Base-by-base conservation (phyloP, 2,329 filamentous ascomycete genomes). In the Ceratocystis alfenasii region DNA sequence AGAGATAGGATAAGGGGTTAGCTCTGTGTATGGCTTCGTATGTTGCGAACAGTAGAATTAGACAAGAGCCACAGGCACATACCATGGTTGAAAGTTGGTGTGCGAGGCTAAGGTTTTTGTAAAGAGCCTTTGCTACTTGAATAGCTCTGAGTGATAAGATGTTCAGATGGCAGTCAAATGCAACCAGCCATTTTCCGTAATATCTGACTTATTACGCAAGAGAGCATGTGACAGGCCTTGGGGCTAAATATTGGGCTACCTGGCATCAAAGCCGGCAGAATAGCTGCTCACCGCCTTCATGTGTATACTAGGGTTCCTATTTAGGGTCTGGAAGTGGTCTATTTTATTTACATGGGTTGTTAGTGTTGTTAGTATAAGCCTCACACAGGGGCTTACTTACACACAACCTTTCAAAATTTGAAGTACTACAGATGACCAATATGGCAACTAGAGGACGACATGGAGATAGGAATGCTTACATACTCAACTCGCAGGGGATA, bases 211-310 rank as follows among this genome's bases (percentile, higher is more conserved):
- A 30, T 59, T 28, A 36, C 6, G 17, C 7, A 1, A 3, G 7
- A 10, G n/a, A 5, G n/a, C n/a, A 22, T 50, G 48, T 10, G 36
- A 41, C 36, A 20, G 17, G 22, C 17, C 17, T 36, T 0, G 17
- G 55, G 28, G 55, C 28, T 20, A 3, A 10, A 33, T 3, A 59
- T 63, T 66, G 20, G 62, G 59, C 65, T 62, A 66, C 59, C 55
- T 66, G 65, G 65, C 65, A 53, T 61, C 22, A 50, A 59, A 59
- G 48, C 30, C 22, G 48, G 62, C 62, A 64, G 62, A 64, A 64
- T 64, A 64, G 20, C 46, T 3, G n/a, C 64, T 65, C 55, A 65
- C 64, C 64, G 64, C 64, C 64, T 65, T 65, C 28, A 50, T 5
- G 17, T 12, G 8, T 17, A 8, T 50, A 36, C n/a, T 48, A 63